A percentile compares a stretch with the other conserved stretches of the same genome.
Evolutionary conservation across 371 early-diverging fungal genomes (phyloP).

Genomic region (Lichtheimia ramosa): DNA sequence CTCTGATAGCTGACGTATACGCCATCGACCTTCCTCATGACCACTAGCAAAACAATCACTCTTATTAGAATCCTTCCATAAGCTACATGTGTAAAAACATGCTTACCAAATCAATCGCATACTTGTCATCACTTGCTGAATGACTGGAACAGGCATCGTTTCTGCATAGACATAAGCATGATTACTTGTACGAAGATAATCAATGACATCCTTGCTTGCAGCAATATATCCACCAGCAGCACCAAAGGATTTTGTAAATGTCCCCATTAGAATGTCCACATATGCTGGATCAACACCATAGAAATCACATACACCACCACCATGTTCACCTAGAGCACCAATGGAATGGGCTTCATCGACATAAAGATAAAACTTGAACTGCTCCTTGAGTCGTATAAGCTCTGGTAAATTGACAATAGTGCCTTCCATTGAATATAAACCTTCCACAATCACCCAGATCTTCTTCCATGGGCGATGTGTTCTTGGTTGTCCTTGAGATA

Average conservation of each 20-base stretch:
- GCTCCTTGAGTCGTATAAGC: conserved; percentile 89
- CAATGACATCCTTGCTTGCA: conserved; percentile 78
- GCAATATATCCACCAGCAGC: conserved; percentile 99
- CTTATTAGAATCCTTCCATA: not conserved
- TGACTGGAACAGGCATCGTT: conserved; percentile 89
- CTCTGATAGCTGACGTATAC: conserved; percentile 82
- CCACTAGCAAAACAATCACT: conserved; percentile 52
- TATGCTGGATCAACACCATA: conserved; percentile 85
- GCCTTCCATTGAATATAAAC: conserved; percentile 99
- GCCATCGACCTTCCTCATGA: conserved; percentile 80
- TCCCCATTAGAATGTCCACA: conserved; percentile 99
- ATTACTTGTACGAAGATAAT: conserved; percentile 79
- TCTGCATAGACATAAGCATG: conserved; percentile 94
- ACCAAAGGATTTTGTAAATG: conserved; percentile 99
- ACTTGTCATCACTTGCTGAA: conserved; percentile 91
- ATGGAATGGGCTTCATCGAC: conserved; percentile 99
- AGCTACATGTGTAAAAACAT: not conserved
- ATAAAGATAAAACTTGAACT: conserved; percentile 96
- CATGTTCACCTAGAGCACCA: conserved; percentile 93
- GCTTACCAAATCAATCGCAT: conserved; percentile 73
- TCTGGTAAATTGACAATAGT: conserved; percentile 89
- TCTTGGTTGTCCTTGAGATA: conserved; percentile 98
- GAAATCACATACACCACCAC: conserved; percentile 98
- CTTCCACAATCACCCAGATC: conserved; percentile 98
- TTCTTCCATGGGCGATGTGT: conserved; percentile 99